phyloP scores from a whole-genome alignment of 176 grass and related monocot species.

The Ananas comosus region DNA sequence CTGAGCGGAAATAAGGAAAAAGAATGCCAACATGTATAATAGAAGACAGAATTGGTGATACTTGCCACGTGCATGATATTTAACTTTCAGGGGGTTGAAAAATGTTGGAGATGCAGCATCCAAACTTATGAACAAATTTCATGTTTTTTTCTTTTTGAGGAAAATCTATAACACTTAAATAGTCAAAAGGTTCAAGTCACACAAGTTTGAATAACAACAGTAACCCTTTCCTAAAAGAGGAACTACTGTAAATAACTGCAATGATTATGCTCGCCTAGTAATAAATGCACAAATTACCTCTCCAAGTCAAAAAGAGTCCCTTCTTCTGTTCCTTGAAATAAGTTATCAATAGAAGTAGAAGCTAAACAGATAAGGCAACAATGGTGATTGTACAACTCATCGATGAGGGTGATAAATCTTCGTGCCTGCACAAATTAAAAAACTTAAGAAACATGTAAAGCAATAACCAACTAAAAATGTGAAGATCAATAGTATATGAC shows the following conservation, averaged over 20 bases:
- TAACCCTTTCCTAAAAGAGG: too few relatives aligned
- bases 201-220: neutral
- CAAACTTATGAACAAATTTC: too few relatives aligned
- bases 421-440: slow-evolving; percentile 46
- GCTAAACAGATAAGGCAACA: slow-evolving; percentile 75
- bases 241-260: neutral
- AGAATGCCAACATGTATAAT: too few relatives aligned
- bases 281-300: slow-evolving; percentile 38
- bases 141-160: too few relatives aligned
- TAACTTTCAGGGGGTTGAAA: neutral
- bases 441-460: slow-evolving; percentile 4
- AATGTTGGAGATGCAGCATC: neutral
- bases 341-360: slow-evolving; percentile 66
- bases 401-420: slow-evolving; percentile 89
- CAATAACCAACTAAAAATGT: neutral
- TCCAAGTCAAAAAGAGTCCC: slow-evolving; percentile 91
- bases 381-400: slow-evolving; percentile 94
- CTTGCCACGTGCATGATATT: neutral
- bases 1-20: too few relatives aligned
- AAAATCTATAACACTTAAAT: too few relatives aligned
- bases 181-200: neutral
- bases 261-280: neutral
- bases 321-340: slow-evolving; percentile 93
- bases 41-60: too few relatives aligned
- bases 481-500: neutral